Percentiles rank a stretch among this genome's conserved stretches.
These are phyloP conservation scores for Gossypium longicalyx DNA, from an alignment of 345 rosid genomes.

Conservation along the genomic window DNA sequence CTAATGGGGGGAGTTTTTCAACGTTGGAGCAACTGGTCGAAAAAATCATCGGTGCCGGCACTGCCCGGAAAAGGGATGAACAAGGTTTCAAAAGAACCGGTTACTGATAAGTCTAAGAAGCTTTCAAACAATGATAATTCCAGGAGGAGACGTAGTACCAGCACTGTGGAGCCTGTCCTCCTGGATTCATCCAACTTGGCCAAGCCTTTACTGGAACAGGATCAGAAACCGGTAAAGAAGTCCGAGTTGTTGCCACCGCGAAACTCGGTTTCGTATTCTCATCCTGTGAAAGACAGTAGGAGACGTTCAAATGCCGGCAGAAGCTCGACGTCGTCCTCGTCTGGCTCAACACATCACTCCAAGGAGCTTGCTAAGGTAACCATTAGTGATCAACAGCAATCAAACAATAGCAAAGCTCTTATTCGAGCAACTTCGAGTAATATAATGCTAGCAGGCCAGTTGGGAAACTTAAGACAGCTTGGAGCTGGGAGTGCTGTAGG, in stretches of 20 bases:
- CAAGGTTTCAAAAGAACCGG: not conserved
- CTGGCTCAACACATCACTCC: slow-evolving; percentile 22
- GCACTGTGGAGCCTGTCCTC: slow-evolving; percentile 18
- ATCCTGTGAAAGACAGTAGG: slow-evolving; percentile 12
- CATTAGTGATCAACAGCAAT: slow-evolving; percentile 1
- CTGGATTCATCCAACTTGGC: slow-evolving; percentile 20
- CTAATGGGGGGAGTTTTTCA: slow-evolving; percentile 44
- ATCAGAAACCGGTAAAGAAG: slow-evolving; percentile 25
- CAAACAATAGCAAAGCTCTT: slow-evolving; percentile 26
- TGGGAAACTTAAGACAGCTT: slow-evolving; percentile 39
- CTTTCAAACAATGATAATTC: slow-evolving; percentile 22
- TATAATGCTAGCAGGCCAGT: slow-evolving; percentile 24
- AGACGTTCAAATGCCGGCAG: slow-evolving; percentile 35
- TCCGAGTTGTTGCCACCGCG: slow-evolving; percentile 17
- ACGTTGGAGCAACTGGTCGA: slow-evolving; percentile 39
- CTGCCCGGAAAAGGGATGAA: slow-evolving; percentile 27
- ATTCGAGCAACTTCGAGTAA: slow-evolving; percentile 37
- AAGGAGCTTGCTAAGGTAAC: slow-evolving; percentile 24
- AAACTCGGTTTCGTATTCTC: slow-evolving; percentile 11
- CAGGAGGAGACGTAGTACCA: slow-evolving; percentile 28
- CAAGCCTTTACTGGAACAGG: slow-evolving; percentile 21
- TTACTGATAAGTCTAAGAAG: slow-evolving; percentile 17
- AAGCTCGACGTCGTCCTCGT: slow-evolving; percentile 39
- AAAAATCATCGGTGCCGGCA: slow-evolving; percentile 35
- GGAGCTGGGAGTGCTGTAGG: slow-evolving; percentile 15